Conservation (phyloP, 495 filamentous ascomycete genomes). For the Hypomontagnella submonticulosa region DNA sequence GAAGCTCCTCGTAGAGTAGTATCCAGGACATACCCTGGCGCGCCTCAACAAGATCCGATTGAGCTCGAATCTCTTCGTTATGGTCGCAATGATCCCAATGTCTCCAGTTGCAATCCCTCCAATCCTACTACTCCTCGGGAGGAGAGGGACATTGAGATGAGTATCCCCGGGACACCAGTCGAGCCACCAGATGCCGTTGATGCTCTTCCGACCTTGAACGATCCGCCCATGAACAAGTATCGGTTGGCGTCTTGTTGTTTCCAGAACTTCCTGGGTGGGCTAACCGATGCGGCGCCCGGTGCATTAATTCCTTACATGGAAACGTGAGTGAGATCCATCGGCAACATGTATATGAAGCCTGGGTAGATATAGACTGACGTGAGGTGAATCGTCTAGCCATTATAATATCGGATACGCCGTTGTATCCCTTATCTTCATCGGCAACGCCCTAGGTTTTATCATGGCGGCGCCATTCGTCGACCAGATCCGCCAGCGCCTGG, state of each 20-base stretch:
- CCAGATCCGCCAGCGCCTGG: conserved; percentile 65
- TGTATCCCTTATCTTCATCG: conserved; percentile 82
- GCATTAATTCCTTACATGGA: conserved; percentile 79
- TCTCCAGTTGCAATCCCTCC: conserved; percentile 38
- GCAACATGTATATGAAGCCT: not conserved
- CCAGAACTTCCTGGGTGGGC: conserved; percentile 65
- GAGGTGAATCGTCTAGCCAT: conserved; percentile 47
- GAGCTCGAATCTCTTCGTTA: conserved; percentile 48
- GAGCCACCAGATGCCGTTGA: conserved; percentile 51
- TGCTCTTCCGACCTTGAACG: conserved; percentile 61
- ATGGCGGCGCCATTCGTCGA: conserved; percentile 73
- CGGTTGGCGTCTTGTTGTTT: conserved; percentile 60
- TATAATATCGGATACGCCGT: conserved; percentile 78
- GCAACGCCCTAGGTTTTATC: conserved; percentile 82
- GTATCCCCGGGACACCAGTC: conserved; percentile 55
- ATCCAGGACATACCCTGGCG: conserved; percentile 53
- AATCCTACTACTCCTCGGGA: conserved; percentile 54
- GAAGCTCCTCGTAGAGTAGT: conserved; percentile 51
- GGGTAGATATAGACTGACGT: conserved; percentile 8
- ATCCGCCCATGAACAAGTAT: conserved; percentile 66
- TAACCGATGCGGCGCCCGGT: conserved; percentile 74
- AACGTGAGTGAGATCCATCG: conserved; percentile 48
- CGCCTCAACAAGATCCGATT: conserved; percentile 48
- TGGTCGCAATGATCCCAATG: conserved; percentile 28
- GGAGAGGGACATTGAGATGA: conserved; percentile 65